Evolutionary conservation across 805 yeast species (phyloP).

Genomic region (Ogataea degrootiae): DNA sequence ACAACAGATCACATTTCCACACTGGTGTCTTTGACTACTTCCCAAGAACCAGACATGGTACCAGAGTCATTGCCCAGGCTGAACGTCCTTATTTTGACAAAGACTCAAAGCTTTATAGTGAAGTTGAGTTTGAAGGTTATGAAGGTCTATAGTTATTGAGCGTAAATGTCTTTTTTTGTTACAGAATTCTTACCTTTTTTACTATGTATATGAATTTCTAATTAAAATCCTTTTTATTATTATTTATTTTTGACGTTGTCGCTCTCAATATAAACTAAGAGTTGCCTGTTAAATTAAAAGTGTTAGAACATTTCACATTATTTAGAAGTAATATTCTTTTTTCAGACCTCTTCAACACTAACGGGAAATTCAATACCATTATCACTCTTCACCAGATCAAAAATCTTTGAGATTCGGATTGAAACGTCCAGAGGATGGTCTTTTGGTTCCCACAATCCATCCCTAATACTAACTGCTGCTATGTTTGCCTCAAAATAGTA

Average conservation of each 20-base stretch:
- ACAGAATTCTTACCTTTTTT: too few species aligned
- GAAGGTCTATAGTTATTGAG: too few species aligned
- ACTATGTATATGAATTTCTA: too few species aligned
- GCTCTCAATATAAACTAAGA: too few species aligned
- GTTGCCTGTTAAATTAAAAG: too few species aligned
- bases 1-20: conserved; percentile 52
- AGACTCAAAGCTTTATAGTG: conserved; percentile 22
- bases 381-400: conserved; percentile 43
- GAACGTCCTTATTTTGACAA: conserved; percentile 34
- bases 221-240: too few species aligned
- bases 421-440: conserved; percentile 38
- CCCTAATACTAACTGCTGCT: conserved; percentile 39
- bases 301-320: too few species aligned
- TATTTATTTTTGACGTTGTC: too few species aligned
- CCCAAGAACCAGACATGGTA: conserved; percentile 16
- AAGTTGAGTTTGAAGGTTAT: too few species aligned
- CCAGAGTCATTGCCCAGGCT: conserved; percentile 18
- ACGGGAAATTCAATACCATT: conserved; percentile 38
- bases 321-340: too few species aligned
- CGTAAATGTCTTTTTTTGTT: too few species aligned
- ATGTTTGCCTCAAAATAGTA: conserved; percentile 53
- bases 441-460: conserved; percentile 33
- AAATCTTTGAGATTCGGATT: conserved; percentile 36
- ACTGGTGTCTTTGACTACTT: conserved; percentile 18
- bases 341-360: conserved; percentile 3